Conservation (phyloP, 1,139 yeast species). For the Kodamaea fungicola region DNA sequence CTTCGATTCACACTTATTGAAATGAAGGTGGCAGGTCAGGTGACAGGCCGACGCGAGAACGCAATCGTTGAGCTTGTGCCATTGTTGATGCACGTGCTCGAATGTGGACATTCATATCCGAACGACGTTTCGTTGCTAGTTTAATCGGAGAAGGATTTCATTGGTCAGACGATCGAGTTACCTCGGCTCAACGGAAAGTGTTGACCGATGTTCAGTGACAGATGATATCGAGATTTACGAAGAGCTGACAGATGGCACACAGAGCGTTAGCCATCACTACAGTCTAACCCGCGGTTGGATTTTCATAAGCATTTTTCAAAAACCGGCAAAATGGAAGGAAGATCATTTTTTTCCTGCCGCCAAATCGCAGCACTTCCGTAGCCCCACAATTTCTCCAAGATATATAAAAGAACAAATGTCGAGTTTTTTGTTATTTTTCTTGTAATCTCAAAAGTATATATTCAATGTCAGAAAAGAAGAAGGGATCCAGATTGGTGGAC, state of each 20-base stretch:
- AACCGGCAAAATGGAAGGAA: conserved; percentile 16
- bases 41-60: conserved; percentile 1
- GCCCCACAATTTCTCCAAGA: conserved; percentile 3
- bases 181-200: conserved; percentile 6
- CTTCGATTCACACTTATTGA: too few relatives aligned
- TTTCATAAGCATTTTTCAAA: conserved; percentile 8
- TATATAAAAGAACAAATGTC: conserved; percentile 3
- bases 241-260: background rate
- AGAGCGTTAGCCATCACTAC: background rate
- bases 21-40: conserved; percentile 2
- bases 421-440: conserved; percentile 1
- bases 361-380: background rate
- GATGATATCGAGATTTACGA: background rate
- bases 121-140: conserved; percentile 1
- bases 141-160: too few relatives aligned
- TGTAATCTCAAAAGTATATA: background rate
- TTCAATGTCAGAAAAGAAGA: conserved; percentile 23
- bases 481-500: conserved; percentile 57
- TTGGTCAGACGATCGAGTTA: too few relatives aligned
- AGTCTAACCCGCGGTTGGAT: conserved; percentile 9
- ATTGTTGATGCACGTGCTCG: conserved; percentile 1
- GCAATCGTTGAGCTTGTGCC: conserved; percentile 6
- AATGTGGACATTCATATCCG: conserved; percentile 2
- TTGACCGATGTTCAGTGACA: background rate
- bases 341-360: conserved; percentile 6